Evolutionary conservation across 306 rosid species (phyloP).

Genomic region (Acmispon strigosus): DNA sequence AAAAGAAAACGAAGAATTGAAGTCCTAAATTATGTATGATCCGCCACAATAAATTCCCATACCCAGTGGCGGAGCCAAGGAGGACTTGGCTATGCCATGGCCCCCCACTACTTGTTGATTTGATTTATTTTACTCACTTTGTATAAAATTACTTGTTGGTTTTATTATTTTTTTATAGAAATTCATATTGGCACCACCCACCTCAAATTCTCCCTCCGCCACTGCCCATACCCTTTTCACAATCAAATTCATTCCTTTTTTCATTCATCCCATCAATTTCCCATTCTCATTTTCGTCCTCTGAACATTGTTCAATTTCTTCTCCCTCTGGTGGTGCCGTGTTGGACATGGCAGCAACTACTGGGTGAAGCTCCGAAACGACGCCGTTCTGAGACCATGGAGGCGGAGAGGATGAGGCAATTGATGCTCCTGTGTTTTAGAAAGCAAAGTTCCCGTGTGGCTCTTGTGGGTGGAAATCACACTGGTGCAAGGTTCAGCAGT

Average conservation of each 20-base stretch:
- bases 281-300: not conserved
- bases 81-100: too few species aligned
- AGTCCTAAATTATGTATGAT: constrained; percentile 8
- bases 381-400: constrained; percentile 37
- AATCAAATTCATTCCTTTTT: not conserved
- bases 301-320: not conserved
- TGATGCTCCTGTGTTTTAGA: constrained; percentile 43
- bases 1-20: not conserved
- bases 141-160: too few species aligned
- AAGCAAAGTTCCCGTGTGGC: constrained; percentile 38
- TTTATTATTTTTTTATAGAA: too few species aligned
- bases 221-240: not conserved
- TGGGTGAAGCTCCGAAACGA: constrained; percentile 20
- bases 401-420: constrained; percentile 41
- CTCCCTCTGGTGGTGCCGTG: constrained; percentile 6
- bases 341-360: constrained; percentile 7
- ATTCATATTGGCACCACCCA: too few species aligned
- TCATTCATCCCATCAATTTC: not conserved
- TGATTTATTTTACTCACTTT: too few species aligned
- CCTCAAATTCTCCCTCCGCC: too few species aligned
- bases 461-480: constrained; percentile 80
- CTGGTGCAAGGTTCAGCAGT: constrained; percentile 61
- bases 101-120: too few species aligned
- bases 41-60: not conserved
- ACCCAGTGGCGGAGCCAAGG: too few species aligned